phyloP scores from a whole-genome alignment of 2,329 filamentous ascomycete species.

The Fusarium sp. region DNA sequence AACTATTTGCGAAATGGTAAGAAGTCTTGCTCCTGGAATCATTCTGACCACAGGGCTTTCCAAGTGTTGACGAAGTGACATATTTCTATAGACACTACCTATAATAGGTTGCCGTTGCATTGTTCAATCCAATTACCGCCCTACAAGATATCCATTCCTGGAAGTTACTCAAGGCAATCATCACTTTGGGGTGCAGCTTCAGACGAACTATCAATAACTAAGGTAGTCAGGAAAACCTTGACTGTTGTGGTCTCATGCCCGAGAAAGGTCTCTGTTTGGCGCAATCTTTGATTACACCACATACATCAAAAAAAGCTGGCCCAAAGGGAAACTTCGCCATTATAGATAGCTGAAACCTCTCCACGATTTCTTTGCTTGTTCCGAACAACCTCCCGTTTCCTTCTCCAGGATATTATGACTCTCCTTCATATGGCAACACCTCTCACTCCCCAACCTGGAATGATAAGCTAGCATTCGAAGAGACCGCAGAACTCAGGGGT shows the following conservation, averaged over 20 bases:
- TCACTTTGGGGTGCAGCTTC: background rate
- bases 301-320: background rate
- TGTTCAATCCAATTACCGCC: too few species aligned
- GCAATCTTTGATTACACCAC: background rate
- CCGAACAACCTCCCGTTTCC: background rate
- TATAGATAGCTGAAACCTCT: background rate
- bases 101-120: background rate
- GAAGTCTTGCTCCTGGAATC: background rate
- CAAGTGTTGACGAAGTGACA: background rate
- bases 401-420: background rate
- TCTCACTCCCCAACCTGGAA: background rate
- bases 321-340: background rate
- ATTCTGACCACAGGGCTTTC: background rate
- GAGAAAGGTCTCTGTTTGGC: background rate
- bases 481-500: background rate
- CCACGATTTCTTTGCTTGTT: background rate
- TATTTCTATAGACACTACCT: background rate
- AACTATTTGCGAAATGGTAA: background rate
- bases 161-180: background rate
- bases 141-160: background rate
- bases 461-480: background rate
- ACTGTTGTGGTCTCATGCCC: background rate
- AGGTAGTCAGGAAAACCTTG: background rate
- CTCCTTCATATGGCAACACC: background rate
- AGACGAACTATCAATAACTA: background rate